phyloP scores from a whole-genome alignment of 148 eudicot species.

The Rhododendron mucronatum region DNA sequence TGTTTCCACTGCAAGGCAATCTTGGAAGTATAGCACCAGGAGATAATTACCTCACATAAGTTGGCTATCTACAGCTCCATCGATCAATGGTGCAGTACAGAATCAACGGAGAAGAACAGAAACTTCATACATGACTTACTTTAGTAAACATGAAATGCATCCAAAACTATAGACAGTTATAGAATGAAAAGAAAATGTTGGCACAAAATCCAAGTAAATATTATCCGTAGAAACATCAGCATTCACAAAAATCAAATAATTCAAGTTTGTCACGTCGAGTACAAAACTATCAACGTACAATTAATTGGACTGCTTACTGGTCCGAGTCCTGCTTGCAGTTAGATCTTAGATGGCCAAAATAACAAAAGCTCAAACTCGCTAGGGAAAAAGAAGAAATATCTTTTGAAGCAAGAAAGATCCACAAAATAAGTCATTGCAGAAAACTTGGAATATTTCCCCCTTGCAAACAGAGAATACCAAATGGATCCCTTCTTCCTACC shows the following conservation, averaged over 20 bases:
- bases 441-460: not conserved
- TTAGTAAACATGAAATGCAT: not conserved
- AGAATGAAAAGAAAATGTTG: not conserved
- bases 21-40: not conserved
- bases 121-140: not conserved
- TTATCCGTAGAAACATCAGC: not conserved
- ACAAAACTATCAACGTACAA: not conserved
- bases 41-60: not conserved
- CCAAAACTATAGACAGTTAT: not conserved
- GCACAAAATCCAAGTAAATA: not conserved
- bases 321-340: not conserved
- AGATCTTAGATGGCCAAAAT: not conserved
- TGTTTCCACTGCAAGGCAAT: not conserved
- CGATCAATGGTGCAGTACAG: not conserved
- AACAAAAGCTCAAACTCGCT: not conserved
- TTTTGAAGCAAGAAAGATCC: not conserved
- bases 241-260: not conserved
- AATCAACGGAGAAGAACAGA: not conserved
- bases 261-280: not conserved
- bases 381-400: not conserved
- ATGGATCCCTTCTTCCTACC: constrained; percentile 31
- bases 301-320: not conserved
- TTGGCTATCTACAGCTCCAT: not conserved
- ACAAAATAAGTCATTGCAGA: not conserved
- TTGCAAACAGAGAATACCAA: not conserved